Percentiles rank a stretch among this genome's conserved stretches.
Evolutionary conservation across 2,329 filamentous ascomycete species (phyloP).

Genomic region (Trichoderma polysporum): DNA sequence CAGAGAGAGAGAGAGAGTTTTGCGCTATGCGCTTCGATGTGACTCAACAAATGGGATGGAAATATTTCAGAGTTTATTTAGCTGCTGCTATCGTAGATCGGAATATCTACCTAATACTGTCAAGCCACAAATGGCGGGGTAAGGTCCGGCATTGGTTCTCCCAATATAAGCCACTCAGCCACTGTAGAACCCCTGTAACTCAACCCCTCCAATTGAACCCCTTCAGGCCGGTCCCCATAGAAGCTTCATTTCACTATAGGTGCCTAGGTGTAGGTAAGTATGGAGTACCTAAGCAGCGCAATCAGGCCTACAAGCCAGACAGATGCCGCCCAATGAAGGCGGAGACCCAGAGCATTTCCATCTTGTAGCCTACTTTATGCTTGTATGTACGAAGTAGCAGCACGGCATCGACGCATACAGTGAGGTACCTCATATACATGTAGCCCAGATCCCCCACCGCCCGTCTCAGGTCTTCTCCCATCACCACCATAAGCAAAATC

Average conservation of each 20-base stretch:
- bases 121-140: not conserved
- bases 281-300: not conserved
- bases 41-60: no score
- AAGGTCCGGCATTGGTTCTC: not conserved
- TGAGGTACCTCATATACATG: not conserved
- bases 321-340: slow-evolving; percentile 5
- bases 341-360: not conserved
- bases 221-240: not conserved
- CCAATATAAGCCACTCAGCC: not conserved
- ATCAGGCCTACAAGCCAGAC: not conserved
- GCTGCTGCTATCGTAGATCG: not conserved
- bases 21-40: not conserved
- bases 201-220: not conserved
- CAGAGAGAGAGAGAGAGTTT: not conserved
- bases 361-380: not conserved
- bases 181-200: not conserved
- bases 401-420: not conserved
- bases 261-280: no score
- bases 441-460: slow-evolving; percentile 20
- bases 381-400: not conserved
- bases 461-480: not conserved
- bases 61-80: not conserved
- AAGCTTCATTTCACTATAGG: no score
- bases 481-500: not conserved
- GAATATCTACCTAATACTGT: not conserved